Evolutionary conservation across 108 stramenopile genomes (phyloP).

Genomic region (Ochromonas danica): DNA sequence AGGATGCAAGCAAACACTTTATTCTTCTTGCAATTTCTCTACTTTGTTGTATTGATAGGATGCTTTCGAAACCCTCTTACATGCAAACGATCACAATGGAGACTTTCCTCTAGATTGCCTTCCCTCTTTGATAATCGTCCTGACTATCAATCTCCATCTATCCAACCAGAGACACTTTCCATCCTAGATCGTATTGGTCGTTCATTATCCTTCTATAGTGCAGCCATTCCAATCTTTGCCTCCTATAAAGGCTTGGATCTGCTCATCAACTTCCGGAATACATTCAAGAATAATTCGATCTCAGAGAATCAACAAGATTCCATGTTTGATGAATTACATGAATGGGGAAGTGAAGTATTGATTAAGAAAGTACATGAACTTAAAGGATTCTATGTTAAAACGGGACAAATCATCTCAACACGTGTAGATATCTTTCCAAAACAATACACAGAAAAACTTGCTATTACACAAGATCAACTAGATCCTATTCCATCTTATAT

Average conservation of each 20-base stretch:
- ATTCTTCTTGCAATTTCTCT: no score
- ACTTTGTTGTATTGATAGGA: no score
- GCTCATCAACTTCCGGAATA: constrained; percentile 63
- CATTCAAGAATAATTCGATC: constrained; percentile 55
- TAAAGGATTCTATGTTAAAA: constrained; percentile 93
- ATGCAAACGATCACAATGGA: no score
- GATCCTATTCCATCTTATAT: not conserved
- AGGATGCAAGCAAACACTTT: no score
- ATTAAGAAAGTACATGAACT: constrained; percentile 70
- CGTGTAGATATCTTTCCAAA: constrained; percentile 81
- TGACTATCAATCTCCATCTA: no score
- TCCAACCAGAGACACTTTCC: no score
- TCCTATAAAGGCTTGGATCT: constrained; percentile 69
- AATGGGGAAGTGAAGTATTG: constrained; percentile 69
- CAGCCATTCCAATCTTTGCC: constrained; percentile 70
- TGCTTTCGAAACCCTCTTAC: no score
- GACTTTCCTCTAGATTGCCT: no score
- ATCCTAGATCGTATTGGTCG: not conserved
- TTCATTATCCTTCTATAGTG: constrained; percentile 63
- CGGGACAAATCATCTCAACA: constrained; percentile 79
- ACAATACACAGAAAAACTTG: constrained; percentile 78
- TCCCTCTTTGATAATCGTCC: no score
- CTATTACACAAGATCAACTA: constrained; percentile 69
- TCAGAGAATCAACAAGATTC: constrained; percentile 64
- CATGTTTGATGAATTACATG: constrained; percentile 69